Evolutionary conservation across 306 rosid species (phyloP).

Genomic region (Quercus wislizeni): DNA sequence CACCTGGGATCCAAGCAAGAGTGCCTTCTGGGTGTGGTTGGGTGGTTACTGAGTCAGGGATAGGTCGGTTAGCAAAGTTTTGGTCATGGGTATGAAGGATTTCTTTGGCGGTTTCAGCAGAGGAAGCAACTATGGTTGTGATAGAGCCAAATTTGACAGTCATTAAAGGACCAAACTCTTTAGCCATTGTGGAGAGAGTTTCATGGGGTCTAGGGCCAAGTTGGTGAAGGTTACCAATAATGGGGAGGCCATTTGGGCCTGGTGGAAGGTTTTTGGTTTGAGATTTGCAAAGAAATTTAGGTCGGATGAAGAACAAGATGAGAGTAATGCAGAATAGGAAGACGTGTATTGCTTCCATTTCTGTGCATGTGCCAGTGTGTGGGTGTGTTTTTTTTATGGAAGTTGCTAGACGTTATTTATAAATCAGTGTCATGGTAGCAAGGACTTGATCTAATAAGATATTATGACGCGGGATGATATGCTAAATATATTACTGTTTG

Average conservation of each 20-base stretch:
- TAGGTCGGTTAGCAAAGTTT: slow-evolving; percentile 39
- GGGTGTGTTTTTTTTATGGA: no score
- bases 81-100: slow-evolving; percentile 50
- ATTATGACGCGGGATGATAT: no score
- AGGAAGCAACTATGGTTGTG: slow-evolving; percentile 39
- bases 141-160: slow-evolving; percentile 48
- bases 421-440: no score
- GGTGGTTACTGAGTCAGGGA: slow-evolving; percentile 41
- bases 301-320: slow-evolving; percentile 2
- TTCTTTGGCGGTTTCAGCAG: slow-evolving; percentile 45
- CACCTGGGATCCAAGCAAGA: slow-evolving; percentile 52
- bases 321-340: slow-evolving; percentile 25
- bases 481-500: no score
- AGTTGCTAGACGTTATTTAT: no score
- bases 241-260: slow-evolving; percentile 49
- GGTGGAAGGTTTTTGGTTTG: slow-evolving; percentile 25
- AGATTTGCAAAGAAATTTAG: background rate
- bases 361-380: no score
- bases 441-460: no score
- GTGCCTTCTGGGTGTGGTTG: slow-evolving; percentile 58
- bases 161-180: slow-evolving; percentile 47
- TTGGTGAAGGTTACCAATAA: slow-evolving; percentile 60
- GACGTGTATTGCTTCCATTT: slow-evolving; percentile 30
- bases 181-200: slow-evolving; percentile 34
- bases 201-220: slow-evolving; percentile 43